A percentile compares a stretch with the other conserved stretches of the same genome.
These are phyloP conservation scores for Phytophthora nicotianae DNA, from an alignment of 352 stramenopile genomes.

Conservation along the genomic window DNA sequence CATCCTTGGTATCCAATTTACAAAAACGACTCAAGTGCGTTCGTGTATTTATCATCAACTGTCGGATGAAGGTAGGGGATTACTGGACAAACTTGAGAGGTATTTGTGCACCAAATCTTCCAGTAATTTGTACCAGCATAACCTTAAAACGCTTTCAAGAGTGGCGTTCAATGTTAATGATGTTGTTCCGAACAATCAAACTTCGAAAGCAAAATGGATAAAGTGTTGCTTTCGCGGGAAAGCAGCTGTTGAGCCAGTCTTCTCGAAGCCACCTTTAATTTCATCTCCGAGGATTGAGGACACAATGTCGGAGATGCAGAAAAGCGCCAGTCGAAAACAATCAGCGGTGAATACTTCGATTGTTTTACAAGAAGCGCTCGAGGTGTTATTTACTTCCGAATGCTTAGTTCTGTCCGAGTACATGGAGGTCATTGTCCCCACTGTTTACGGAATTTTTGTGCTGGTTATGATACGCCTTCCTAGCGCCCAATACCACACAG, in stretches of 20 bases:
- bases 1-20: neutral
- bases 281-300: constrained; percentile 2
- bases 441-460: constrained; percentile 33
- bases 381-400: constrained; percentile 41
- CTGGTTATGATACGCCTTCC: constrained; percentile 25
- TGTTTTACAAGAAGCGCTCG: constrained; percentile 25
- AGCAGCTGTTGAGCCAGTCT: neutral
- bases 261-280: neutral
- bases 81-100: constrained; percentile 1
- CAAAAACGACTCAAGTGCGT: constrained; percentile 6
- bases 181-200: neutral
- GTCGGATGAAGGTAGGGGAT: neutral
- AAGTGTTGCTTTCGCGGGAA: constrained; percentile 1
- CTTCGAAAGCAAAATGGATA: neutral
- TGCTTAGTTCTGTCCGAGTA: constrained; percentile 49
- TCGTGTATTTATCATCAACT: constrained; percentile 17
- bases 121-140: constrained; percentile 3
- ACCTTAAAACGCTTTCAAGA: constrained; percentile 9
- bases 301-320: neutral
- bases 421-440: constrained; percentile 39
- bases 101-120: neutral
- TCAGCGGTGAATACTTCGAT: constrained; percentile 3
- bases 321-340: constrained; percentile 6
- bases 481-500: constrained; percentile 39
- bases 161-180: neutral